Percentiles rank a stretch among this genome's conserved stretches.
These are phyloP conservation scores for Miscanthus lutarioriparius DNA, from an alignment of 176 grass and related monocot genomes.

Conservation along the genomic window DNA sequence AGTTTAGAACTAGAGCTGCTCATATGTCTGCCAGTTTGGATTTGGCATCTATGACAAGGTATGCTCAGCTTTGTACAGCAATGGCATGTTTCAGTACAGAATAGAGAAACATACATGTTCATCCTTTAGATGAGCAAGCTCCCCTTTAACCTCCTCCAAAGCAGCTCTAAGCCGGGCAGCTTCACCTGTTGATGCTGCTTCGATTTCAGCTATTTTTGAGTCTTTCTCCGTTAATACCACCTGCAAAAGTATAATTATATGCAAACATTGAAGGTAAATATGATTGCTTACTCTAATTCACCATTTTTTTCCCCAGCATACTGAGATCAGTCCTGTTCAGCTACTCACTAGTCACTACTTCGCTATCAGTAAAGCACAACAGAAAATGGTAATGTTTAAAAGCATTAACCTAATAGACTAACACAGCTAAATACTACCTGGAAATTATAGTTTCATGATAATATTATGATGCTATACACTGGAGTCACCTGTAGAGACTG, in stretches of 20 bases:
- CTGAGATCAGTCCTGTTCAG: slow-evolving; percentile 27
- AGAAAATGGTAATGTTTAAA: slow-evolving; percentile 5
- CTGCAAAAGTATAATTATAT: slow-evolving; percentile 50
- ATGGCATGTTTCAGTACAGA: slow-evolving; percentile 19
- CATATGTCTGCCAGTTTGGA: background rate
- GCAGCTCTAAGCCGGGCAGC: slow-evolving; percentile 80
- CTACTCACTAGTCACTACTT: slow-evolving; percentile 15
- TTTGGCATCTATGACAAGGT: slow-evolving; percentile 9
- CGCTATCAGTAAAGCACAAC: slow-evolving; percentile 26
- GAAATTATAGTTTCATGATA: slow-evolving; percentile 1
- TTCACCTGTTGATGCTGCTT: slow-evolving; percentile 93
- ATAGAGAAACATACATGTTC: slow-evolving; percentile 62
- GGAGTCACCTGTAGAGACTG: slow-evolving; percentile 83
- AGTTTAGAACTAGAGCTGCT: slow-evolving; percentile 1
- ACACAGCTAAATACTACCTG: background rate
- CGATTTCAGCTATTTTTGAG: slow-evolving; percentile 91
- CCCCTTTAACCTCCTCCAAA: slow-evolving; percentile 83
- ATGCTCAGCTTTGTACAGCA: slow-evolving; percentile 3
- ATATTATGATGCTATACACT: slow-evolving; percentile 18
- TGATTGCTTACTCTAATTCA: slow-evolving; percentile 1
- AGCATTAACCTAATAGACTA: background rate
- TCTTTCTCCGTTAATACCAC: slow-evolving; percentile 81
- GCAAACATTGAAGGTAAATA: slow-evolving; percentile 16
- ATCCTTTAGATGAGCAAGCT: slow-evolving; percentile 68
- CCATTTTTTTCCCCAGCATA: slow-evolving; percentile 10